These are phyloP conservation scores for Venturia oleaginea DNA, from an alignment of 2,329 filamentous ascomycete species.

Conservation along the genomic window DNA sequence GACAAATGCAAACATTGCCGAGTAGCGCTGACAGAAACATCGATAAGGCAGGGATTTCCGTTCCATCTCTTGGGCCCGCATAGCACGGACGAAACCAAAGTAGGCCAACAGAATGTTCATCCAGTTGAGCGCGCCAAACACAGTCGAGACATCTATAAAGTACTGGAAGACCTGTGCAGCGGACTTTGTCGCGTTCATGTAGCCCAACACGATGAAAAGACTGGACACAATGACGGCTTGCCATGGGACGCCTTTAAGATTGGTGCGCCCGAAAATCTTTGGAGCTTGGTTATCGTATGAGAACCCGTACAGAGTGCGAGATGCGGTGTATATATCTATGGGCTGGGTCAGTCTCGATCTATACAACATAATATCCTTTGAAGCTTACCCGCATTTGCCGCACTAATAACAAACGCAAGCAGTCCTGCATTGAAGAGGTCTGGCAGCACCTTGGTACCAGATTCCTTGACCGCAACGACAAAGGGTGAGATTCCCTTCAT, in stretches of 20 bases:
- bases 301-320: conserved; percentile 34
- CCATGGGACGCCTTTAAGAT: conserved; percentile 32
- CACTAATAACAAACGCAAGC: conserved; percentile 8
- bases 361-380: not conserved
- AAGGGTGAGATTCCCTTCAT: conserved; percentile 11
- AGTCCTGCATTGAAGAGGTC: conserved; percentile 10
- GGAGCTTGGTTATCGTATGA: conserved; percentile 36
- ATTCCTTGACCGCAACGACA: conserved; percentile 11
- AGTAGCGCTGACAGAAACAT: conserved; percentile 32
- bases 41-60: conserved; percentile 30
- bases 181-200: conserved; percentile 32
- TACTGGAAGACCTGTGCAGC: conserved; percentile 33
- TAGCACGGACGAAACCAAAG: conserved; percentile 29
- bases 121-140: conserved; percentile 38
- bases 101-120: conserved; percentile 33
- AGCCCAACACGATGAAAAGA: conserved; percentile 31
- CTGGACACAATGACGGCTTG: conserved; percentile 30
- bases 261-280: conserved; percentile 26
- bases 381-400: conserved; percentile 11
- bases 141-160: conserved; percentile 35
- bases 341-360: not conserved
- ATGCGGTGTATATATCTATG: conserved; percentile 29
- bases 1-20: conserved; percentile 28
- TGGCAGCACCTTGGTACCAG: conserved; percentile 11
- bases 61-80: conserved; percentile 31